Evolutionary conservation across 1,139 yeast species (phyloP), one percentile per base, ranked within the genome.

Genomic region (Sugiyamaella paludigena): DNA sequence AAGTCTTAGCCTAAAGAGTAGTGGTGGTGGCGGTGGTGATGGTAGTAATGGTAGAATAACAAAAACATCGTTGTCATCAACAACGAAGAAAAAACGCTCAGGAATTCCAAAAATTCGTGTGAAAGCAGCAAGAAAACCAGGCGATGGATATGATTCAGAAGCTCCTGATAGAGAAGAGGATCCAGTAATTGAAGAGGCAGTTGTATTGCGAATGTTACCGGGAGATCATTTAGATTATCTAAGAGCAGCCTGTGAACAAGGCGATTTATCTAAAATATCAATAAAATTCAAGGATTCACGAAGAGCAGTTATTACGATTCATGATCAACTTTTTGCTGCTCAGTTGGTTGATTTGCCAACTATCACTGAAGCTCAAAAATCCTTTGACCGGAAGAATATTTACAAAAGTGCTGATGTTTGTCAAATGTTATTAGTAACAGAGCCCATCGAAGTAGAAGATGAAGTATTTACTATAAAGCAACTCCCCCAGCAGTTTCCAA

Each of bases 111-210:
- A 82, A 40, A 82, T 88, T 47, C 72, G 94, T 54, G 82, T 91
- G 49, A 88, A 87, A 61, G 95, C 95, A 0, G 84, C 87, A 0
- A 71, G 95, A 57, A 77, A 85, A 8, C 95, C 96, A 0, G 96
- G 96, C 1, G 96, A 91, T 59, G 98, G 98, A 0, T 92, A 92
- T 66, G 98, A 92, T 64, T 86, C 96, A 1, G 98, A 92, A 61
- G 98, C 96, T 9, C 96, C 97, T 1, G 98, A 92, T 60, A 72
- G 88, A 39, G 98, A 92, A 65, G 97, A 89, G 52, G 98, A 92
- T 62, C 98, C 98, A 0, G 71, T 88, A 57, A 73, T 89, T 26
- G 98, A 92, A 63, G 95, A 87, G 57, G 96, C 95, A 0, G 77
- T 92, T 2, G 74, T 89, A 1, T 67, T 92, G 43, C 74, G 98